Percentiles rank a stretch among this genome's conserved stretches.
Evolutionary conservation across 1,284 basidiomycete genomes (phyloP).

Genomic region (Mycosarcoma maydis): DNA sequence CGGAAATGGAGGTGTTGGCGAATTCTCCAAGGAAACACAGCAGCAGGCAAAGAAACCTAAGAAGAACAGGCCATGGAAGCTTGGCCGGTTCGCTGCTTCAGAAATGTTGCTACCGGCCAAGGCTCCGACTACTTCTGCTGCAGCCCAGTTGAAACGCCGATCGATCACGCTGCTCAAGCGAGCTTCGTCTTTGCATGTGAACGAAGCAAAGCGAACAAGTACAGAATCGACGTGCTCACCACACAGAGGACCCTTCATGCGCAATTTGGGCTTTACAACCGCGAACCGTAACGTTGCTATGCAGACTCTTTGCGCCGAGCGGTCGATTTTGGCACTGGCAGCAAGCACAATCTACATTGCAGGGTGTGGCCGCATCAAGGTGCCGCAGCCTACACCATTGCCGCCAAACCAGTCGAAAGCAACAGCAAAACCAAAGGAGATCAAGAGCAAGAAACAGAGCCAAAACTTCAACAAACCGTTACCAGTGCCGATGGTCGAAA

Average conservation of each 20-base stretch:
- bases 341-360: conserved; percentile 36
- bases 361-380: conserved; percentile 19
- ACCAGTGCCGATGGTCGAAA: background rate
- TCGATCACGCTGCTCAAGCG: conserved; percentile 26
- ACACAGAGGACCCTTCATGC: conserved; percentile 14
- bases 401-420: conserved; percentile 4
- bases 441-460: conserved; percentile 5
- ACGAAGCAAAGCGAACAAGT: conserved; percentile 7
- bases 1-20: conserved; percentile 38
- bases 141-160: conserved; percentile 11
- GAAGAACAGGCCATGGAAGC: conserved; percentile 40
- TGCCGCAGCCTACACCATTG: conserved; percentile 12
- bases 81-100: conserved; percentile 35
- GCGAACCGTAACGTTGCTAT: conserved; percentile 38
- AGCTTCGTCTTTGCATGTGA: conserved; percentile 18
- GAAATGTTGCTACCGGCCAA: conserved; percentile 27
- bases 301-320: conserved; percentile 33
- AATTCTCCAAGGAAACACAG: conserved; percentile 35
- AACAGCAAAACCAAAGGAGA: background rate
- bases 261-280: conserved; percentile 43
- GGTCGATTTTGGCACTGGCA: conserved; percentile 27
- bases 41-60: conserved; percentile 11
- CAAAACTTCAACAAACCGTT: background rate
- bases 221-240: conserved; percentile 2
- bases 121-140: too few relatives aligned